Evolutionary conservation across 306 rosid species (phyloP).

Genomic region (Malus asiatica): DNA sequence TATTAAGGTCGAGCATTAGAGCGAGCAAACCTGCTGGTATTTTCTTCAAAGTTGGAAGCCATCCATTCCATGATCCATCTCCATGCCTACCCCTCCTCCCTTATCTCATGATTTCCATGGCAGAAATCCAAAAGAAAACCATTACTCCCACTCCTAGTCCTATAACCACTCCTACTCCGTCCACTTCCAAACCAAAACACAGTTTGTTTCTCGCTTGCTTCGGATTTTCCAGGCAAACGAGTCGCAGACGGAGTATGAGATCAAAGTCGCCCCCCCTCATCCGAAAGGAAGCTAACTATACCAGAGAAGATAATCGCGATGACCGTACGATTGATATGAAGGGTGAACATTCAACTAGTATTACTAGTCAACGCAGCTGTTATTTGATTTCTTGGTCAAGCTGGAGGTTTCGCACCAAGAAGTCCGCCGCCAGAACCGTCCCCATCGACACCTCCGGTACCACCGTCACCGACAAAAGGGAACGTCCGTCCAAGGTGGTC

Average conservation of each 20-base stretch:
- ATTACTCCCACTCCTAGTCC: neutral
- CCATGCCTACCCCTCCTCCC: neutral
- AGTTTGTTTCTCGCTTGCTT: slow-evolving; percentile 39
- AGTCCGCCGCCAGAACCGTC: slow-evolving; percentile 40
- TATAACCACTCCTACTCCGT: neutral
- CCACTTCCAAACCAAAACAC: slow-evolving; percentile 14
- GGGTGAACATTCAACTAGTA: neutral
- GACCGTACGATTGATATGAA: neutral
- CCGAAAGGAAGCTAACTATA: neutral
- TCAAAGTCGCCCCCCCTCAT: neutral
- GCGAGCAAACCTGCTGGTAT: neutral
- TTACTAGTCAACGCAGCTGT: neutral
- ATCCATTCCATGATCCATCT: neutral
- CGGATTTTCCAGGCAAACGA: slow-evolving; percentile 11
- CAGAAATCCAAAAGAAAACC: slow-evolving; percentile 22
- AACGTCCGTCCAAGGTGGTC: neutral
- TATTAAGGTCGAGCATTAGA: neutral
- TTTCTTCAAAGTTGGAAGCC: neutral
- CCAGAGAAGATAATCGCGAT: neutral
- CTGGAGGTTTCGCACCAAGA: slow-evolving; percentile 13
- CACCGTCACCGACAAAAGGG: slow-evolving; percentile 10
- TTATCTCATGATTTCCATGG: slow-evolving; percentile 41
- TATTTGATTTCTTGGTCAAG: slow-evolving; percentile 3
- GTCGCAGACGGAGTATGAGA: neutral
- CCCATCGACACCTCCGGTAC: slow-evolving; percentile 35